phyloP scores from a whole-genome alignment of 208 protist species.

The Acanthamoeba lenticulata region DNA sequence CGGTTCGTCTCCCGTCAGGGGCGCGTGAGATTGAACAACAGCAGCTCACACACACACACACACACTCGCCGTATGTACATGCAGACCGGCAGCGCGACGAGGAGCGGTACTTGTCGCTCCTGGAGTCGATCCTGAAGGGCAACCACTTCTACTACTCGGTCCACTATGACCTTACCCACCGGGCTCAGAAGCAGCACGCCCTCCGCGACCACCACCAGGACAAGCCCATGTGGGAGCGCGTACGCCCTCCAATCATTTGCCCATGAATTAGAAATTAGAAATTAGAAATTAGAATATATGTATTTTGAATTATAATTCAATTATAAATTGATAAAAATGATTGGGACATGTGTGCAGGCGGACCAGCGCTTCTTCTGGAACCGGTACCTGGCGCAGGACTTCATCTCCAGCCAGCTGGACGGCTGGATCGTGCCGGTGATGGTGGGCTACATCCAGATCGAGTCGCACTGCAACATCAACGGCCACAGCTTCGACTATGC shows the following conservation, averaged over 20 bases:
- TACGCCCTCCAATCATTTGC: too few relatives aligned
- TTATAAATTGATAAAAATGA: too few relatives aligned
- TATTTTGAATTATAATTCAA: too few relatives aligned
- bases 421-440: slow-evolving; percentile 60
- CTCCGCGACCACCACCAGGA: slow-evolving; percentile 10
- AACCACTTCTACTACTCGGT: slow-evolving; percentile 46
- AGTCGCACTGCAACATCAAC: slow-evolving; percentile 60
- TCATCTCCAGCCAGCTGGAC: slow-evolving; percentile 68
- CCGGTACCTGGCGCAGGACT: slow-evolving; percentile 46
- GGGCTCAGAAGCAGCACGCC: slow-evolving; percentile 27
- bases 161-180: slow-evolving; percentile 5
- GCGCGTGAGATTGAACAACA: not conserved
- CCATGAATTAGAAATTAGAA: too few relatives aligned
- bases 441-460: slow-evolving; percentile 14
- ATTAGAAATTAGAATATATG: too few relatives aligned
- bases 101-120: slow-evolving; percentile 24
- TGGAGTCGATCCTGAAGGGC: not conserved
- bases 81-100: slow-evolving; percentile 30
- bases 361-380: slow-evolving; percentile 75
- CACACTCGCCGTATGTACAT: not conserved
- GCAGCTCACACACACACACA: too few relatives aligned
- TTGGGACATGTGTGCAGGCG: too few relatives aligned
- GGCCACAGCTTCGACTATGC: slow-evolving; percentile 63
- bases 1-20: not conserved
- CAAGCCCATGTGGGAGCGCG: slow-evolving; percentile 34